These are phyloP conservation scores for Fraxinus baroniana DNA, from an alignment of 305 asterid genomes.

Conservation along the genomic window DNA sequence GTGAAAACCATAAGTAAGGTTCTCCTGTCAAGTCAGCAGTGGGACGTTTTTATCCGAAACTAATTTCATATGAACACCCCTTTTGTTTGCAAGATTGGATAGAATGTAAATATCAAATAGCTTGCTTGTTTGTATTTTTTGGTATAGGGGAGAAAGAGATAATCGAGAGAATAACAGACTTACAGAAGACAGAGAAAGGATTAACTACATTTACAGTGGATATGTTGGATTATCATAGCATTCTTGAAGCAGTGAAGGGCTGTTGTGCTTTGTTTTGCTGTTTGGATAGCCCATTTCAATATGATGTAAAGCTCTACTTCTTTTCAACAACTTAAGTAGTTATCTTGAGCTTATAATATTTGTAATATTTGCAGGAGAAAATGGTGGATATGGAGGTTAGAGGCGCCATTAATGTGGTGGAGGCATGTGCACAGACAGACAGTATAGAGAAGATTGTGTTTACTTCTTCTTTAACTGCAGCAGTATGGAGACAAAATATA, in stretches of 20 bases:
- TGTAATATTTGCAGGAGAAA: conserved; percentile 28
- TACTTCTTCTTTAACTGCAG: conserved; percentile 43
- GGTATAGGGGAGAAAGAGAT: conserved; percentile 34
- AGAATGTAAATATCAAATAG: not conserved
- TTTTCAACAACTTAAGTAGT: not conserved
- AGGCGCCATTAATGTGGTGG: conserved; percentile 44
- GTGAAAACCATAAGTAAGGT: not conserved
- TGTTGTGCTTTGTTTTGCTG: conserved; percentile 41
- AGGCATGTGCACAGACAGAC: conserved; percentile 46
- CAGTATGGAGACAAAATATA: conserved; percentile 43
- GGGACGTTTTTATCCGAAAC: not conserved
- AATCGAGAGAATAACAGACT: conserved; percentile 29
- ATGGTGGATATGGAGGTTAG: conserved; percentile 40
- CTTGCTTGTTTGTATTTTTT: not conserved
- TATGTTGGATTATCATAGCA: conserved; percentile 42
- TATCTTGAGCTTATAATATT: not conserved
- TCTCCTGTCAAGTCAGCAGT: not conserved
- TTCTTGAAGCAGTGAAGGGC: conserved; percentile 37
- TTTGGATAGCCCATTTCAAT: conserved; percentile 35
- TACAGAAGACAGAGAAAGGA: conserved; percentile 34
- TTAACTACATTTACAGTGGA: conserved; percentile 30
- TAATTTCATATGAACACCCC: not conserved
- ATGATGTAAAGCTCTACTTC: conserved; percentile 31
- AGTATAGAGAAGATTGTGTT: conserved; percentile 42
- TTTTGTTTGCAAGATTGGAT: not conserved